Evolutionary conservation across 2,329 filamentous ascomycete genomes (phyloP).

Genomic region (Diaporthe amygdali): DNA sequence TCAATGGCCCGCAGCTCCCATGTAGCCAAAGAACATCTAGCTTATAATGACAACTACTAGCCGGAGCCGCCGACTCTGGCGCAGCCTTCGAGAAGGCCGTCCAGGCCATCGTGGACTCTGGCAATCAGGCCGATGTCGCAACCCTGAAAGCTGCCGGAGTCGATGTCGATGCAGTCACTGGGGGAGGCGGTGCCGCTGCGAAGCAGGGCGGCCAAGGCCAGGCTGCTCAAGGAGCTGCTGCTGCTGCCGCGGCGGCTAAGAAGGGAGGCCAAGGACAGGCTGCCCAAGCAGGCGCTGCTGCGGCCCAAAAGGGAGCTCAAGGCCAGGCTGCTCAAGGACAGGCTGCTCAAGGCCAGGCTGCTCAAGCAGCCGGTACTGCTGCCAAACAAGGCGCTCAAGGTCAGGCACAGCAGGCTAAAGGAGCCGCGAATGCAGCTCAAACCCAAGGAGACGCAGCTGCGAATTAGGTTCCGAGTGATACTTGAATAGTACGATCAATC

Average conservation of each 20-base stretch:
- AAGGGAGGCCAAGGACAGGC: background rate
- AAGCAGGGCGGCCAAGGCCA: background rate
- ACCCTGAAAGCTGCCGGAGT: constrained; percentile 7
- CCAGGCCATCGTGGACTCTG: background rate
- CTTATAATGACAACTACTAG: background rate
- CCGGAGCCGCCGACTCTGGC: constrained; percentile 3
- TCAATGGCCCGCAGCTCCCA: background rate
- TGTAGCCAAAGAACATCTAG: background rate
- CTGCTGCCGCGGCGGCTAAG: background rate
- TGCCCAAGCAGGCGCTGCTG: background rate
- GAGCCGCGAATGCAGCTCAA: background rate
- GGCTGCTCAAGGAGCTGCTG: background rate
- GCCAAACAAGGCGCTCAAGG: background rate
- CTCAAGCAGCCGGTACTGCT: background rate
- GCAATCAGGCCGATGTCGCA: background rate
- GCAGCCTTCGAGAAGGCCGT: constrained; percentile 15
- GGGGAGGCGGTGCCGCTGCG: background rate
- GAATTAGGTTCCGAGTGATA: background rate
- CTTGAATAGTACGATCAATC: too few species aligned
- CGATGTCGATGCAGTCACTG: background rate
- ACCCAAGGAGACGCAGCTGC: background rate
- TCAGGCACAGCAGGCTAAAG: background rate
- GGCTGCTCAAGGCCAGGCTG: background rate
- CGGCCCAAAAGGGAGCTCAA: background rate
- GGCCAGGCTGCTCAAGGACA: background rate